Evolutionary conservation across 306 rosid species (phyloP).

Genomic region (peach (Prunus persica)): Prunus_persica_NCBIv2 NC_034010.1:26799001-26799500

Average conservation of each 20-base stretch:
- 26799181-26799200: conserved; percentile 55
- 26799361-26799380: conserved; percentile 75
- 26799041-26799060: conserved; percentile 71
- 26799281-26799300: conserved; percentile 46
- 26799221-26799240: conserved; percentile 52
- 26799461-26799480: not conserved
- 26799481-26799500: not conserved
- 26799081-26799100: conserved; percentile 56
- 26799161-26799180: conserved; percentile 40
- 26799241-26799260: conserved; percentile 41
- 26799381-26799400: conserved; percentile 59
- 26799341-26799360: conserved; percentile 74
- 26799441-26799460: not conserved
- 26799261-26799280: conserved; percentile 37
- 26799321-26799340: conserved; percentile 86
- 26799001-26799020: conserved; percentile 79
- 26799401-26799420: conserved; percentile 84
- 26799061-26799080: conserved; percentile 61
- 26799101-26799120: conserved; percentile 50
- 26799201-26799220: conserved; percentile 46
- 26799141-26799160: conserved; percentile 51
- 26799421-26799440: conserved; percentile 24
- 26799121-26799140: conserved; percentile 61
- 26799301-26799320: conserved; percentile 70
- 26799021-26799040: conserved; percentile 83